These are phyloP conservation scores for Ustilago esculenta DNA, from an alignment of 1,284 basidiomycete genomes.

Conservation along the genomic window DNA sequence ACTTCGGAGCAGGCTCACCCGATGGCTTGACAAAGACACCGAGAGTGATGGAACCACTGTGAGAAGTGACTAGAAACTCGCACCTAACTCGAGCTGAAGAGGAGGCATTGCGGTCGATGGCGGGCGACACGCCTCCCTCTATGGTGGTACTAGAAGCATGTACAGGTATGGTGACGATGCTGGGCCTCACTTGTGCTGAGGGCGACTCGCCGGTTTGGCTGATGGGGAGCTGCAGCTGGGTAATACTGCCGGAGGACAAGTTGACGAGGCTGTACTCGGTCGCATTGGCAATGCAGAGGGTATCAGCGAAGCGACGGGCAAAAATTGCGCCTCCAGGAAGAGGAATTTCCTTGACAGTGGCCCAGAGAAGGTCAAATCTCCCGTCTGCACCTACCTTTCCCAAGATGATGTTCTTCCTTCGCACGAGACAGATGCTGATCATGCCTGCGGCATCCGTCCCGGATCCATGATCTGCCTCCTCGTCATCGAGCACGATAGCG, in stretches of 20 bases:
- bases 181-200: constrained; percentile 58
- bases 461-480: constrained; percentile 20
- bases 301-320: constrained; percentile 54
- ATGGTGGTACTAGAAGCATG: background rate
- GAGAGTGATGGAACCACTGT: constrained; percentile 56
- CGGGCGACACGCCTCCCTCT: constrained; percentile 20
- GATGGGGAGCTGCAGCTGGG: constrained; percentile 63
- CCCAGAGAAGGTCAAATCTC: constrained; percentile 49
- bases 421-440: constrained; percentile 59
- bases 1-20: constrained; percentile 61
- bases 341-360: constrained; percentile 52
- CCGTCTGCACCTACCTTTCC: constrained; percentile 49
- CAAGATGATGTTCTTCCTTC: constrained; percentile 56
- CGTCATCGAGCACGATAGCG: constrained; percentile 46
- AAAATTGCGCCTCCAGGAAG: constrained; percentile 60
- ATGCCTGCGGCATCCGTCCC: constrained; percentile 45
- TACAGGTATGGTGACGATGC: constrained; percentile 53
- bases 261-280: constrained; percentile 61
- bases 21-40: constrained; percentile 61
- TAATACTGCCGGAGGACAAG: constrained; percentile 44
- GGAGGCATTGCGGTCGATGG: constrained; percentile 3
- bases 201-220: constrained; percentile 57
- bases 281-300: constrained; percentile 61
- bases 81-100: constrained; percentile 14
- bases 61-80: constrained; percentile 64